These are phyloP conservation scores for Mortierella polycephala DNA, from an alignment of 371 early-diverging fungal genomes.

Conservation along the genomic window DNA sequence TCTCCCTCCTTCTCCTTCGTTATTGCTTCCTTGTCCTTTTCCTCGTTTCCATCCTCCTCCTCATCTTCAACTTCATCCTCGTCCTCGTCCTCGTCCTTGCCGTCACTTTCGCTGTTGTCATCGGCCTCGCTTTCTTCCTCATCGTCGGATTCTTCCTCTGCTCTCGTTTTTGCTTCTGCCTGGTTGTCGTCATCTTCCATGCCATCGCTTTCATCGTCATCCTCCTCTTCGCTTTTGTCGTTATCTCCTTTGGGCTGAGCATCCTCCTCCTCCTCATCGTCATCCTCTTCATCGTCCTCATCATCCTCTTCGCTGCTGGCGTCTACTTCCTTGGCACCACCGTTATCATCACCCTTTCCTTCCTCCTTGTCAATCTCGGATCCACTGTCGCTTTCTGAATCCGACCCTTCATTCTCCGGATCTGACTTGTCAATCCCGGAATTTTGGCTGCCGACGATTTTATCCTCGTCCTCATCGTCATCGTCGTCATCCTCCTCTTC, in stretches of 20 bases:
- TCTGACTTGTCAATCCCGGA: too few species aligned
- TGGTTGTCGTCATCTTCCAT: slow-evolving; percentile 27
- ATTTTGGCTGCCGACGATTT: too few species aligned
- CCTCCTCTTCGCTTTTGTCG: neutral
- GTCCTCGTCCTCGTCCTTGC: slow-evolving; percentile 7
- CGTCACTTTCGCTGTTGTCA: slow-evolving; percentile 8
- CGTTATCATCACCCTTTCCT: slow-evolving; percentile 5
- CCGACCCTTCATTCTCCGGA: too few species aligned
- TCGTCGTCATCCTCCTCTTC: slow-evolving; percentile 29
- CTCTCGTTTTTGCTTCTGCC: neutral
- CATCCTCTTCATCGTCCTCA: slow-evolving; percentile 2
- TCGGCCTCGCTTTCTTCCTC: slow-evolving; percentile 15
- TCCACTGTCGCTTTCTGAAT: neutral
- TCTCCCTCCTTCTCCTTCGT: neutral
- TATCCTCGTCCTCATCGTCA: neutral
- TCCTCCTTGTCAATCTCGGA: neutral
- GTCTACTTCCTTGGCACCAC: neutral
- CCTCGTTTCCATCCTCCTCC: slow-evolving; percentile 4
- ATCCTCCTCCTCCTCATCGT: slow-evolving; percentile 3
- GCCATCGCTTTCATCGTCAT: slow-evolving; percentile 6
- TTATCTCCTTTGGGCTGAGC: neutral
- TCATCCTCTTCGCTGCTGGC: slow-evolving; percentile 1
- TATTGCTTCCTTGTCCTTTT: neutral
- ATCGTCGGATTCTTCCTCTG: neutral
- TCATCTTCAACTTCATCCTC: slow-evolving; percentile 9